These are phyloP conservation scores for Abrus pulchellus DNA, from an alignment of 306 rosid species.

Conservation along the genomic window DNA sequence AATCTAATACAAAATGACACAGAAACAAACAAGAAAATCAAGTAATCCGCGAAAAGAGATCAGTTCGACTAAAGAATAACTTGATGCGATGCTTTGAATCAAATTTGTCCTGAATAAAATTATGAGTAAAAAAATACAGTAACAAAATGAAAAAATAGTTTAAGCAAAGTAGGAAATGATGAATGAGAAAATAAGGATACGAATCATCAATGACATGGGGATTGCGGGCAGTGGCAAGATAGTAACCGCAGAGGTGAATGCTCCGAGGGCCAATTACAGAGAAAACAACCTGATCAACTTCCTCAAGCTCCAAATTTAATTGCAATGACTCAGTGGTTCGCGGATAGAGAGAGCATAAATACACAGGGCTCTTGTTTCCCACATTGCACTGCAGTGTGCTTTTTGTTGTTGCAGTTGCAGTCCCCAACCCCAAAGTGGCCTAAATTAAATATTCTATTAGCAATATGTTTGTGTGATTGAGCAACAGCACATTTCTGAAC, in stretches of 20 bases:
- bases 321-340: constrained; percentile 78
- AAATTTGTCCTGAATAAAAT: background rate
- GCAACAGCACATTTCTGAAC: background rate
- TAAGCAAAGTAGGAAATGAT: background rate
- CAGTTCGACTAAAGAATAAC: background rate
- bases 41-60: constrained; percentile 21
- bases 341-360: constrained; percentile 80
- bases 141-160: background rate
- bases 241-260: constrained; percentile 84
- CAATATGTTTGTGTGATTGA: background rate
- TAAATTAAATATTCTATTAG: constrained; percentile 22
- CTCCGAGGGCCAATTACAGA: constrained; percentile 90
- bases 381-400: constrained; percentile 91
- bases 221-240: constrained; percentile 48
- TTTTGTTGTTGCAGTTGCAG: constrained; percentile 62
- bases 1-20: background rate
- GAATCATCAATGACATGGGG: constrained; percentile 51
- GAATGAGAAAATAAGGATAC: constrained; percentile 67
- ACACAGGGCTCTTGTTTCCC: constrained; percentile 83
- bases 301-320: constrained; percentile 83
- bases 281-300: constrained; percentile 77
- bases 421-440: constrained; percentile 84
- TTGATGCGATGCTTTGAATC: background rate
- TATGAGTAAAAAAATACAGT: background rate
- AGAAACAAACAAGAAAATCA: background rate